Base-by-base conservation (phyloP, 805 yeast species). In the Ogataea nonfermentans region DNA sequence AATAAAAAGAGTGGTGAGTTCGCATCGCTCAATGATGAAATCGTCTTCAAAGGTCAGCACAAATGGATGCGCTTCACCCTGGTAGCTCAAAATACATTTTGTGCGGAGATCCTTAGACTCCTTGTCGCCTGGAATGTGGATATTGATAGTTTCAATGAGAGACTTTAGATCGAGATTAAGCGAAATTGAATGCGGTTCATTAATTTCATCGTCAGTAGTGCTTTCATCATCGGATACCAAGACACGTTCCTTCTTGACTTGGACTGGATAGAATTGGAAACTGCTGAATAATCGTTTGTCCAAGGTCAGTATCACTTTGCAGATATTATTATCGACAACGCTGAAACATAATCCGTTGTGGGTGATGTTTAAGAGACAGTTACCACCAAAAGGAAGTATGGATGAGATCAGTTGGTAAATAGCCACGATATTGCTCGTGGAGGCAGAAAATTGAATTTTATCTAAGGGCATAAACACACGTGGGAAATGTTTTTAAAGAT, bases 31-130 rank as follows among this genome's bases (percentile, higher is more conserved):
- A 41, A 79, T 68, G 43, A 73, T 62, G 1, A 62, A 55, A 36
- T 77, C 81, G 48, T 77, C 80, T 35, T 58, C 65, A 57, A 78
- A 79, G 3, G 73, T 69, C 14, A 81, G 44, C 0, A 73, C 65
- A 49, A 82, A 77, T 0, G 81, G 82, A 8, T 68, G 53, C 0
- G 81, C 81, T 6, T 62, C 54, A 0, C 76, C 75, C 31, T 66
- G 59, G 50, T 73, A 75, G 14, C 73, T 67, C 40, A 80, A 44
- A 6, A 79, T 71, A 47, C 81, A 76, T 41, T 72, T 74, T 1
- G 70, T 55, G 23, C 44, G 46, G 9, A 35, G 14, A n/a, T 55
- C 58, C 6, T 38, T 14, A 3, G 37, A 23, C n/a, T 57, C 55
- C 14, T 50, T 47, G 26, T 52, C 60, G n/a, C 46, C 47, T 2